These are phyloP conservation scores for Claviceps paspali DNA, from an alignment of 2,329 filamentous ascomycete genomes.

Conservation along the genomic window DNA sequence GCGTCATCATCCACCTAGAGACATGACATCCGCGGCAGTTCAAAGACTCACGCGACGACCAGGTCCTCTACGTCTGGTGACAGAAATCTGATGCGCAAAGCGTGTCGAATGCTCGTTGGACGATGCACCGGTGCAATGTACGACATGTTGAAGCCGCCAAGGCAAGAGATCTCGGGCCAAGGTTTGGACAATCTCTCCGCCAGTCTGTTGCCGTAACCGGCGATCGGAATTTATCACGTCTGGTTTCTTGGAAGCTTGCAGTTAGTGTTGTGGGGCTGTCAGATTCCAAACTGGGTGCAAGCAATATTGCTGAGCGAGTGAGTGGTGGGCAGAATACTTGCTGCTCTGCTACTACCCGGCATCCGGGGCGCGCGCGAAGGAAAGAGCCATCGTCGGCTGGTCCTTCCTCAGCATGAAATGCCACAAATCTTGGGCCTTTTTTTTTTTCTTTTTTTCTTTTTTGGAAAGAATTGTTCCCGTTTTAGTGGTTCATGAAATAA, in stretches of 20 bases:
- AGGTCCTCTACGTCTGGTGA: constrained; percentile 63
- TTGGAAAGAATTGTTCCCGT: too few species aligned
- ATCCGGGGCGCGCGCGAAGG: not conserved
- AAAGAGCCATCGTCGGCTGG: not conserved
- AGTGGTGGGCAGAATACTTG: too few species aligned
- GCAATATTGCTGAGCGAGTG: too few species aligned
- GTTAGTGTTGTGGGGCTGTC: too few species aligned
- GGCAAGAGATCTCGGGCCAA: constrained; percentile 1
- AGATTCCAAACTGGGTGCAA: too few species aligned
- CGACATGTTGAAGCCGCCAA: constrained; percentile 45
- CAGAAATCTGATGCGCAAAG: constrained; percentile 65
- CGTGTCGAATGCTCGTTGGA: constrained; percentile 82
- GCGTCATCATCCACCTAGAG: not conserved
- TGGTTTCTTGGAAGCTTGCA: too few species aligned
- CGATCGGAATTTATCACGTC: constrained; percentile 1
- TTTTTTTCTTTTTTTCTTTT: too few species aligned
- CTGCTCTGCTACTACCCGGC: not conserved
- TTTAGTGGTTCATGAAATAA: too few species aligned
- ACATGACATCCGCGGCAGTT: constrained; percentile 1
- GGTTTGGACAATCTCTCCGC: constrained; percentile 10
- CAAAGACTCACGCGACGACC: constrained; percentile 60
- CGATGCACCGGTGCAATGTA: constrained; percentile 89
- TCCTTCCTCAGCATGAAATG: not conserved
- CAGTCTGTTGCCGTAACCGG: constrained; percentile 1
- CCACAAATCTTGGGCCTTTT: too few species aligned